Evolutionary conservation across 768 basidiomycete species (phyloP), one percentile per base, ranked within the genome.

Genomic region (Mycena rosella): DNA sequence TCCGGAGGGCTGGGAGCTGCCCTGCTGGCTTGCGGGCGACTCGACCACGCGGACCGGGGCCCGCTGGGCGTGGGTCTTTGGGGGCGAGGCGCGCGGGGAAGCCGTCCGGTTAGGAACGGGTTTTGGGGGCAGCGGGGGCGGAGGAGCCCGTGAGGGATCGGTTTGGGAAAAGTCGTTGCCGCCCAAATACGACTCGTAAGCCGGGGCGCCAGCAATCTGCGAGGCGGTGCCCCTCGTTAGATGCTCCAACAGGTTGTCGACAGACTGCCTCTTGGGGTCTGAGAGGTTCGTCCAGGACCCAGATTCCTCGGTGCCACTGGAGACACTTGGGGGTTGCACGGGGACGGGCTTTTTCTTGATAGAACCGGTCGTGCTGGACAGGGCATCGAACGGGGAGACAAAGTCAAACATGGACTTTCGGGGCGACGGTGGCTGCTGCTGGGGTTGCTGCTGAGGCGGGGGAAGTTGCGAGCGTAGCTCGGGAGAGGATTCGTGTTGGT

Each of bases 351-450:
- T 93, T 76, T 93, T 92, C 82, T 91, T 92, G 60, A 86, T 77
- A 20, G 84, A 61, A 45, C 76, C 75, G 0, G 86, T 68, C 38
- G 86, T 79, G 10, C 88, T 70, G n/a, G 79, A 84, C 51, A 95
- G 85, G 27, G 92, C 93, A 72, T 96, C 94, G 72, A 95, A 95
- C 2, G 94, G 90, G 54, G 93, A 94, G 55, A 91, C 85, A 67
- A 93, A 95, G 42, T 95, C 93, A 72, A 96, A 96, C 86, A 94
- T 88, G 54, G 92, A 91, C 77, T 91, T 90, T 73, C 89, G 91
- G 26, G 90, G 86, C 45, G 91, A 90, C 32, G 92, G 87, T 0
- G 91, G 88, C 4, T 86, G 81, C 63, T 83, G 86, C 55, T 84
- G 85, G 34, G 75, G 80, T 44, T 72, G 73, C 60, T 77, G 79